A percentile compares a stretch with the other conserved stretches of the same genome.
Evolutionary conservation across 805 yeast species (phyloP).

Genomic region (Zygosaccharomyces lentus): DNA sequence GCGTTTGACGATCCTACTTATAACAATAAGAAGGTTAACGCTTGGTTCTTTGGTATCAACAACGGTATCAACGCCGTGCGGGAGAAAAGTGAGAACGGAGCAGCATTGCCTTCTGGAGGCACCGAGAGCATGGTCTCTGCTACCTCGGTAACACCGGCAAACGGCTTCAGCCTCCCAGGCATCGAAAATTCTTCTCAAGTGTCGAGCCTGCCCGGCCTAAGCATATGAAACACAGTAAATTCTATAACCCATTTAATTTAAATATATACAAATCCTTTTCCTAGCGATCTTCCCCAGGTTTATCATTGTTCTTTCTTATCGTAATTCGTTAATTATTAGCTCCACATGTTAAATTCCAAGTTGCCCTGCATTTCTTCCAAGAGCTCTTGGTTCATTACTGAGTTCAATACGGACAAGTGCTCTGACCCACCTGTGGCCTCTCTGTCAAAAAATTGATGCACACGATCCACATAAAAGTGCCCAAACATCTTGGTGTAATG

Average conservation of each 20-base stretch:
- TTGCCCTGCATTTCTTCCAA: constrained; percentile 13
- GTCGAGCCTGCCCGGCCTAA: constrained; percentile 16
- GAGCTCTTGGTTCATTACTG: constrained; percentile 19
- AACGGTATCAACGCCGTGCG: constrained; percentile 35
- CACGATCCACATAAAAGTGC: constrained; percentile 21
- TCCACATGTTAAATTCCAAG: constrained; percentile 8
- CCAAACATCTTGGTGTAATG: constrained; percentile 23
- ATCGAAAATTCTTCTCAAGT: constrained; percentile 10
- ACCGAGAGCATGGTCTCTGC: constrained; percentile 8
- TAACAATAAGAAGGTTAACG: constrained; percentile 56
- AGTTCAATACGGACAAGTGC: constrained; percentile 15
- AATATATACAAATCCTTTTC: constrained; percentile 8
- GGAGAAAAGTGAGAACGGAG: constrained; percentile 34
- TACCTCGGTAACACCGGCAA: constrained; percentile 4
- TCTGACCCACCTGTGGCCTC: constrained; percentile 7
- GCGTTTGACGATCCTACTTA: constrained; percentile 80
- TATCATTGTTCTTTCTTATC: background rate
- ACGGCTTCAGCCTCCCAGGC: constrained; percentile 13
- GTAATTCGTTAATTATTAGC: constrained; percentile 1
- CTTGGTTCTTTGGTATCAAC: constrained; percentile 49
- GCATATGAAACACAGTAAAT: constrained; percentile 10
- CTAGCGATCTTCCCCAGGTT: constrained; percentile 8
- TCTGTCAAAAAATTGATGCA: constrained; percentile 16
- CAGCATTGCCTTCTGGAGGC: constrained; percentile 30
- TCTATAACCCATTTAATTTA: constrained; percentile 7